A percentile compares a stretch with the other conserved stretches of the same genome.
Evolutionary conservation across 257 asterid genomes (phyloP).

Genomic region (Nicotiana obtusifolia): DNA sequence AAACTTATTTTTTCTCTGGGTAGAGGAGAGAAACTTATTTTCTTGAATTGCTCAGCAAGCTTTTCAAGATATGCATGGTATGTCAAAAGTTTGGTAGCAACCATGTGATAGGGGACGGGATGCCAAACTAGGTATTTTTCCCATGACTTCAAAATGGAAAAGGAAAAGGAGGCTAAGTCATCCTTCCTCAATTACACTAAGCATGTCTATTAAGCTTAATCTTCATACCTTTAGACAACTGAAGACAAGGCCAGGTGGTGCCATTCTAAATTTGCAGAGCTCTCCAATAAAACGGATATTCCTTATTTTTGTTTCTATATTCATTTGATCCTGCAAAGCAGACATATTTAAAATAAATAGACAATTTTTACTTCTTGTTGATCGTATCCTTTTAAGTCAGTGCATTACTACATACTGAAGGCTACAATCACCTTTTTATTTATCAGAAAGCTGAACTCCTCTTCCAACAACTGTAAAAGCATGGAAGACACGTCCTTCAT

Average conservation of each 20-base stretch:
- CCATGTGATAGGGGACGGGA: neutral
- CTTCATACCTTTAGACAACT: constrained; percentile 81
- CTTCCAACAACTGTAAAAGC: constrained; percentile 94
- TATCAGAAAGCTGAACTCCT: constrained; percentile 78
- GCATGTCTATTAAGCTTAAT: neutral
- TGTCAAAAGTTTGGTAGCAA: neutral
- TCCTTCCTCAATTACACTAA: constrained; percentile 2
- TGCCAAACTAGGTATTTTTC: neutral
- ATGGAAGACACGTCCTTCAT: constrained; percentile 89
- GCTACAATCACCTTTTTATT: constrained; percentile 74
- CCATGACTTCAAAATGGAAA: neutral
- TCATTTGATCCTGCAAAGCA: constrained; percentile 89
- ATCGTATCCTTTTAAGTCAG: neutral
- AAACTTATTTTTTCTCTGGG: neutral
- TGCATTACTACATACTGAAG: constrained; percentile 4
- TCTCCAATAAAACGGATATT: constrained; percentile 96
- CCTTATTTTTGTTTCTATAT: constrained; percentile 93
- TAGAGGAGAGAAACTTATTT: neutral
- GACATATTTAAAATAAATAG: constrained; percentile 11
- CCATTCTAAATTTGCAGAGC: constrained; percentile 95
- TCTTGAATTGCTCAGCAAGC: constrained; percentile 1
- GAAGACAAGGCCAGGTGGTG: constrained; percentile 81
- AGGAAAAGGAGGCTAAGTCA: neutral
- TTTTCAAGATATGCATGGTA: neutral
- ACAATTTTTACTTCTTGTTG: neutral